Base-by-base conservation (phyloP, 768 basidiomycete genomes). In the Clavulina sp. region DNA sequence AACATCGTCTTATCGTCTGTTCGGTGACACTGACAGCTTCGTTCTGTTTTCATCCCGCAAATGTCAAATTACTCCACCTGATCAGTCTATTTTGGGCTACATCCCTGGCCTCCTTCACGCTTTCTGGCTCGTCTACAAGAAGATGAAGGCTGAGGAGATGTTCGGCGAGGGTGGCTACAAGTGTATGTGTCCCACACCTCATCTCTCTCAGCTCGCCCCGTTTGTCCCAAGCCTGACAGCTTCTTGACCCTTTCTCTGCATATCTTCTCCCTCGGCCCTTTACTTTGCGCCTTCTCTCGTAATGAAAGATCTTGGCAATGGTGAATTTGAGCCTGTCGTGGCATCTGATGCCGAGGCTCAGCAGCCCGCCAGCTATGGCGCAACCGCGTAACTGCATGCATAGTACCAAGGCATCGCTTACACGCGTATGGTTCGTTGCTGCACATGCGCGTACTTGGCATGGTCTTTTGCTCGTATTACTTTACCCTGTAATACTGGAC, bases 111-210 rank as follows among this genome's bases (percentile, higher is more conserved):
- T 68, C 52, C 63, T 76, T 43, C 85, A 89, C 61, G 82, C 84
- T 1, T 87, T 88, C 68, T 88, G 82, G 82, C 72, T 92, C 49
- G 87, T 89, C 52, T 88, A 88, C 68, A 81, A 73, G 73, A 83
- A 81, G 73, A 87, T 87, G 73, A 73, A 84, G 59, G 88, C 86
- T 2, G 61, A 63, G 54, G 62, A 63, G 56, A 47, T 53, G 38
- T 92, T 84, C 60, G 87, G 87, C 9, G 65, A 61, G 4, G 84
- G 83, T 19, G 81, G 81, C 30, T 89, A 77, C 69, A 64, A 70
- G 49, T 89, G 85, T 86, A 60, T 60, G 85, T 73, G 5, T 28
- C 46, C 7, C 9, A 46, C 43, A 7, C 13, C 26, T 7, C 43
- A 13, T 28, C 26, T 46, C 43, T 7, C 43, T 46, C 34, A 19